These are phyloP conservation scores for Fusarium sp. DNA, from an alignment of 2,329 filamentous ascomycete genomes.

Conservation along the genomic window DNA sequence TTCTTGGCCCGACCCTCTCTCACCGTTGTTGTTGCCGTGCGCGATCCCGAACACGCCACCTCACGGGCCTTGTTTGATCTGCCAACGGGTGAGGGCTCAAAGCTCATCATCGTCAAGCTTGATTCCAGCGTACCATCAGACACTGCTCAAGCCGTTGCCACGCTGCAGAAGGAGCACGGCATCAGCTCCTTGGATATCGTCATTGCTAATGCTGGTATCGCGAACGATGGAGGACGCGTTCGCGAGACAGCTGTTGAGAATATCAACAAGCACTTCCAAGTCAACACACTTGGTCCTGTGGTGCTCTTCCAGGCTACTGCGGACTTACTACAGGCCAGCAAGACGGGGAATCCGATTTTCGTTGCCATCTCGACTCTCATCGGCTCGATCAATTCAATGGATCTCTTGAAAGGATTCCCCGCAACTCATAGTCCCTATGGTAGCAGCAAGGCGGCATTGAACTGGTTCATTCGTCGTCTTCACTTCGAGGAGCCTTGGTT, in stretches of 20 bases:
- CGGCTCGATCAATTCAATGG: neutral
- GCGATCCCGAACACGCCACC: neutral
- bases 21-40: conserved; percentile 4
- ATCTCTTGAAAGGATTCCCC: neutral
- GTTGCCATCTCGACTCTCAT: neutral
- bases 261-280: conserved; percentile 2
- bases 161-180: neutral
- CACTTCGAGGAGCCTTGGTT: conserved; percentile 13
- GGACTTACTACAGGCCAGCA: neutral
- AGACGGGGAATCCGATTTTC: neutral
- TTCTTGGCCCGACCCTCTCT: neutral
- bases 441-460: conserved; percentile 1
- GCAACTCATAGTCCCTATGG: neutral
- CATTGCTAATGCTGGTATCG: conserved; percentile 4
- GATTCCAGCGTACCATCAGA: neutral
- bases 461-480: conserved; percentile 13
- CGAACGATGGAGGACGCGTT: neutral
- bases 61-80: neutral
- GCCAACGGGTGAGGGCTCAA: neutral
- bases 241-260: neutral
- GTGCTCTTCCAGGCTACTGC: neutral
- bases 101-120: neutral
- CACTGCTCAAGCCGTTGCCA: neutral
- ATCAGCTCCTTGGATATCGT: neutral
- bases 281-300: conserved; percentile 1